Base-by-base conservation (phyloP, 192 early-diverging fungal species). In the Coemansia sp. region DNA sequence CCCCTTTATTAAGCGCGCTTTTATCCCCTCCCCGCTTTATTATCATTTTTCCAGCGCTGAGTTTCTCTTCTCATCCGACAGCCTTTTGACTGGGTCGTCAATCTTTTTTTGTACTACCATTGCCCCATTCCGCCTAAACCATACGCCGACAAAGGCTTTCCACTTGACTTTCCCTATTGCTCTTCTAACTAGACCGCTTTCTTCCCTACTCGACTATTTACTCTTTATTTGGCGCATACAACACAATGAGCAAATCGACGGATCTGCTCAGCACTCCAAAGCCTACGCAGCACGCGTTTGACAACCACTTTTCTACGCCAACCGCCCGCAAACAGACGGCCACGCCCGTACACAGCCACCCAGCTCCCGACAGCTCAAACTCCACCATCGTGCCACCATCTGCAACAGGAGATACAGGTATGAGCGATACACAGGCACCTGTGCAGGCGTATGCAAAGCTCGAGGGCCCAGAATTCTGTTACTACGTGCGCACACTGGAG, bases 371-470 rank as follows among this genome's bases (percentile, higher is more conserved):
- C 61, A 30, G 55, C 30, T 51, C 63, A n/a, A 58, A 32, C 27
- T 58, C 72, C 3, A 60, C 66, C 27, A 52, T 53, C 14, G 61
- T 68, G 17, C 57, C 61, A 20, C 24, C 52, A 29, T 58, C 63
- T 2, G 56, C 42, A 4, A 51, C 57, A 9, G 63, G 62, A n/a
- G 61, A 64, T 32, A 36, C 52, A 19, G 59, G 39, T 31, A 53
- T 25, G 19, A 56, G 54, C 61, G 72, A 78, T 53, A 24, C 70
- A 5, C 67, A 71, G 54, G 78, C 80, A 0, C 89, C 90, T 0
- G 89, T 95, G 14, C 92, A 92, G 72, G 92, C 92, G 0, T 95
- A 93, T 69, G 94, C 94, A 21, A 95, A 95, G 78, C 86, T 95
- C 19, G 91, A 93, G 68, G 90, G 93, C 30, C 85, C 89, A 21